phyloP scores from a whole-genome alignment of 129 eudicot species.

The Tagetes erecta region DNA sequence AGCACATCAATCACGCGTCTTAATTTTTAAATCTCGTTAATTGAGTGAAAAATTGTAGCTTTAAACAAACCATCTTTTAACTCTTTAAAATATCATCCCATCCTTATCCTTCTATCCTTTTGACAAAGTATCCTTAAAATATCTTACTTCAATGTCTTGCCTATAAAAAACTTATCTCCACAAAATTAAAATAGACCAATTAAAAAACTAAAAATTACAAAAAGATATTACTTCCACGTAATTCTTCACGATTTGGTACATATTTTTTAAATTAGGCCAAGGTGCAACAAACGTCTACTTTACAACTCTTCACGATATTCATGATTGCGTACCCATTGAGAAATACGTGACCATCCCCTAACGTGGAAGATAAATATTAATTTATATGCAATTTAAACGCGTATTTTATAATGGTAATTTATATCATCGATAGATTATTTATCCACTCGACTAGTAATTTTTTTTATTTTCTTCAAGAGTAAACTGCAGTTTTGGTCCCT shows the following conservation, averaged over 20 bases:
- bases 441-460: no score
- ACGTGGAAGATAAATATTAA: constrained; percentile 21
- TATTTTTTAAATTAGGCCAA: not conserved
- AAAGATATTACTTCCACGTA: constrained; percentile 3
- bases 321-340: constrained; percentile 21
- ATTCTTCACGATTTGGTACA: not conserved
- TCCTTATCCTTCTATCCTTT: not conserved
- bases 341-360: not conserved
- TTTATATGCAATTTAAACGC: not conserved
- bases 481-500: no score
- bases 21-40: no score
- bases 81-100: no score
- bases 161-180: not conserved
- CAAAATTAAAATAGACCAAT: not conserved
- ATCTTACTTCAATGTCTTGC: not conserved
- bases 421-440: no score
- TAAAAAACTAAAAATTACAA: not conserved
- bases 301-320: constrained; percentile 23
- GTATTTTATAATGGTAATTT: not conserved
- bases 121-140: not conserved
- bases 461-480: no score
- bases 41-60: no score
- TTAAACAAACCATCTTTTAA: no score
- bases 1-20: no score
- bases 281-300: constrained; percentile 26